Conservation (phyloP, 2,329 filamentous ascomycete genomes). For the Aspergillus glaucus region DNA sequence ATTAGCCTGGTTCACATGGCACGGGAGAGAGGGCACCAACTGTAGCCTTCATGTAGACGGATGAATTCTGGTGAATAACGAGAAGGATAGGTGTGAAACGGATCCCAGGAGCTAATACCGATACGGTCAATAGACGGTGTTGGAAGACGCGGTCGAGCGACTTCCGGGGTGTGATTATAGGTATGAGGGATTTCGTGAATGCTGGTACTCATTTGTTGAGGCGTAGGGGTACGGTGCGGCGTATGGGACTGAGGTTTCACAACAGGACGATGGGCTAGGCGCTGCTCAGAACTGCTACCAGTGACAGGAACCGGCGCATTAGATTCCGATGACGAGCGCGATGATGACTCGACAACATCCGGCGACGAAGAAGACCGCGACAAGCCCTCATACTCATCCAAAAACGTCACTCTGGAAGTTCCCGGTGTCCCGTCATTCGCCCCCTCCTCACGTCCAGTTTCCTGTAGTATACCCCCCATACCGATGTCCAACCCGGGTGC, state of each 20-base stretch:
- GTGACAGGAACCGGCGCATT: not conserved
- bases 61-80: slow-evolving; percentile 17
- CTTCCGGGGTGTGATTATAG: not conserved
- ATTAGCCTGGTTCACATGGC: not conserved
- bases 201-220: too few species aligned
- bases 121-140: slow-evolving; percentile 13
- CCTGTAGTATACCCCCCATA: not conserved
- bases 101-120: slow-evolving; percentile 19
- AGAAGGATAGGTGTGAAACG: slow-evolving; percentile 21
- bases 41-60: slow-evolving; percentile 20
- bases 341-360: not conserved
- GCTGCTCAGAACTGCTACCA: not conserved
- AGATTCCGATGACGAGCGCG: not conserved
- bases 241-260: not conserved
- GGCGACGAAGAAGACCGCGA: slow-evolving; percentile 7
- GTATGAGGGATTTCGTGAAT: not conserved
- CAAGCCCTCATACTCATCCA: not conserved
- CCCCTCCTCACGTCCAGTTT: not conserved
- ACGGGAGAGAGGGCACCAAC: slow-evolving; percentile 12
- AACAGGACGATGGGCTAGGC: not conserved
- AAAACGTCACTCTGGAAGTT: not conserved
- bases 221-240: not conserved
- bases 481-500: not conserved
- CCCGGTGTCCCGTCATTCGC: not conserved
- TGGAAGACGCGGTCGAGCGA: not conserved